Conservation (phyloP, 2,329 filamentous ascomycete species). For the Paracamarosporium sp. region DNA sequence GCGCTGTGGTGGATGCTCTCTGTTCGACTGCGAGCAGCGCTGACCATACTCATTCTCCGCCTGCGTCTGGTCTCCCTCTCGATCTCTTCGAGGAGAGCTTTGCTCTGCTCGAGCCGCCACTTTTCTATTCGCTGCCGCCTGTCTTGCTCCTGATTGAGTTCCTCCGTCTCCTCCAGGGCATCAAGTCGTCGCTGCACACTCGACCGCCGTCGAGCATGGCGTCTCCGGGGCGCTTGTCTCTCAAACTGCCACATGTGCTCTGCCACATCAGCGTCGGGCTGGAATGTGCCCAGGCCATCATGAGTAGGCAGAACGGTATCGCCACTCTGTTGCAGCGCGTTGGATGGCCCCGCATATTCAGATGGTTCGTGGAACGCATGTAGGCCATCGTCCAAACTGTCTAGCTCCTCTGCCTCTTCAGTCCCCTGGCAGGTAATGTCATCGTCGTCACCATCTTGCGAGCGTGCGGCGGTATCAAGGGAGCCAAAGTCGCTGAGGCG, state of each 20-base stretch:
- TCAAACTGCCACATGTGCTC: constrained; percentile 92
- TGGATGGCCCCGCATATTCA: constrained; percentile 48
- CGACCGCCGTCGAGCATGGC: constrained; percentile 58
- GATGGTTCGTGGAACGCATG: constrained; percentile 80
- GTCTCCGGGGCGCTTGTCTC: constrained; percentile 73
- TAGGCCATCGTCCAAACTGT: constrained; percentile 91
- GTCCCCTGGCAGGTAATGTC: constrained; percentile 51
- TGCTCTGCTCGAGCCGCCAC: constrained; percentile 92
- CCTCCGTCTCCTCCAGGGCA: constrained; percentile 58
- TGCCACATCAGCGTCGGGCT: constrained; percentile 70
- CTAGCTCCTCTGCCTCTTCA: constrained; percentile 76
- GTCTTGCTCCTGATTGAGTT: constrained; percentile 69
- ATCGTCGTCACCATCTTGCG: constrained; percentile 52
- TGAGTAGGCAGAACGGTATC: constrained; percentile 84
- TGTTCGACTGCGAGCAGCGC: constrained; percentile 46
- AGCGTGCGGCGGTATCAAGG: constrained; percentile 71
- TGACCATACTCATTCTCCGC: constrained; percentile 68
- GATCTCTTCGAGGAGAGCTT: constrained; percentile 84
- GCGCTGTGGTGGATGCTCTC: constrained; percentile 26
- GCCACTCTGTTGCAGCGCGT: constrained; percentile 61
- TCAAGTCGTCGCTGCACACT: constrained; percentile 65
- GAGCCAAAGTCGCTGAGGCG: constrained; percentile 83
- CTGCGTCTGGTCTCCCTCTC: constrained; percentile 78
- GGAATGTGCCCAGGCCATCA: constrained; percentile 89
- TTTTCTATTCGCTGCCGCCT: constrained; percentile 84